These are phyloP conservation scores for Pisolithus tinctorius DNA, from an alignment of 768 basidiomycete species.

Conservation along the genomic window DNA sequence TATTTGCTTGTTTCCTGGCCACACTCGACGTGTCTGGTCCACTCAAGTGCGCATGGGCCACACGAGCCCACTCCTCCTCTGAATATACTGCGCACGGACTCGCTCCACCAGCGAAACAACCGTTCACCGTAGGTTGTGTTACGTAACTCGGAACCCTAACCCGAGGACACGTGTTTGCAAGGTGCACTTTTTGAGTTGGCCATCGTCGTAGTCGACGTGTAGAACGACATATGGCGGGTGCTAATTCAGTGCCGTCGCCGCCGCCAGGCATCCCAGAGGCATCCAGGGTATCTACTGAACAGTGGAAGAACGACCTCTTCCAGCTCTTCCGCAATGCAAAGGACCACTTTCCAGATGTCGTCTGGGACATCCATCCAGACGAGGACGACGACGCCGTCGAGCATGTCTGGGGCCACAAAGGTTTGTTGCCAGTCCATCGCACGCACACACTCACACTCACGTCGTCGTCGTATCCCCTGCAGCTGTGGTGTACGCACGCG, in stretches of 20 bases:
- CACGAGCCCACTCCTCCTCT: no score
- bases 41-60: no score
- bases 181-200: constrained; percentile 5
- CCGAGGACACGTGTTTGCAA: constrained; percentile 23
- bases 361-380: constrained; percentile 75
- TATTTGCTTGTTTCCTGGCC: no score
- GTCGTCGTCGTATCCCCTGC: neutral
- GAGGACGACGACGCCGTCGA: constrained; percentile 44
- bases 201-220: constrained; percentile 18
- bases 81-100: no score
- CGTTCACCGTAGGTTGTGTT: neutral
- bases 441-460: neutral
- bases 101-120: no score
- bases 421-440: constrained; percentile 34
- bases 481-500: constrained; percentile 95
- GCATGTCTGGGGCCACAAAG: constrained; percentile 91
- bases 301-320: constrained; percentile 80
- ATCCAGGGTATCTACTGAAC: constrained; percentile 54
- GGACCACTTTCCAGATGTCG: constrained; percentile 92
- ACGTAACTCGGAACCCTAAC: constrained; percentile 19
- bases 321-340: constrained; percentile 75
- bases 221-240: constrained; percentile 15
- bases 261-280: constrained; percentile 44
- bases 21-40: no score
- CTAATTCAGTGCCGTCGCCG: constrained; percentile 9